phyloP scores from a whole-genome alignment of 371 early-diverging fungal species.

The Gilbertella persicaria region DNA sequence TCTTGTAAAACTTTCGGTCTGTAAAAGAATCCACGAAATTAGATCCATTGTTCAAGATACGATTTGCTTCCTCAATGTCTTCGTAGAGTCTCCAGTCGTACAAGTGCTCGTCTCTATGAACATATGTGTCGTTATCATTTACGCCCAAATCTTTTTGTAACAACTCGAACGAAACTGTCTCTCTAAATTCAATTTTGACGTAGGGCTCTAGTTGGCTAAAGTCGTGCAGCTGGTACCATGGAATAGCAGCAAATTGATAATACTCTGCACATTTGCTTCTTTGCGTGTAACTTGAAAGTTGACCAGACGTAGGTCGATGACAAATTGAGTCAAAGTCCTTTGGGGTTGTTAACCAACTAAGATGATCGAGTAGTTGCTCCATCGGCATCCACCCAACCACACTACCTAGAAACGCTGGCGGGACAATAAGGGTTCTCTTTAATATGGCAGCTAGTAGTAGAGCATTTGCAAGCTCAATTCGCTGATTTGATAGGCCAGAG shows the following conservation, averaged over 20 bases:
- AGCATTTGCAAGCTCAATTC: slow-evolving; percentile 58
- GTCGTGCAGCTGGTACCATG: slow-evolving; percentile 45
- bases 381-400: slow-evolving; percentile 46
- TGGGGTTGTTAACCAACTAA: slow-evolving; percentile 36
- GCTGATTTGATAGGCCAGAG: slow-evolving; percentile 65
- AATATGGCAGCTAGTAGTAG: slow-evolving; percentile 48
- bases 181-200: slow-evolving; percentile 29
- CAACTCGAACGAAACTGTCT: slow-evolving; percentile 21
- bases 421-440: slow-evolving; percentile 59
- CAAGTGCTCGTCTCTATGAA: slow-evolving; percentile 40
- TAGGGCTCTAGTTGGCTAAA: slow-evolving; percentile 26
- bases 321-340: slow-evolving; percentile 27
- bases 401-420: slow-evolving; percentile 51
- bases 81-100: slow-evolving; percentile 57
- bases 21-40: slow-evolving; percentile 45
- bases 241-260: slow-evolving; percentile 36
- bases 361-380: slow-evolving; percentile 37
- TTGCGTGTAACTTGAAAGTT: slow-evolving; percentile 9
- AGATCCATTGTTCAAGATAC: slow-evolving; percentile 37
- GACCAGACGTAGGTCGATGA: slow-evolving; percentile 17
- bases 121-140: slow-evolving; percentile 23
- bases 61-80: slow-evolving; percentile 23
- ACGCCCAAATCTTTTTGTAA: slow-evolving; percentile 30
- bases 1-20: slow-evolving; percentile 38
- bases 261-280: slow-evolving; percentile 31